Evolutionary conservation across 805 yeast species (phyloP).

Genomic region (Kodamaea laetipori): DNA sequence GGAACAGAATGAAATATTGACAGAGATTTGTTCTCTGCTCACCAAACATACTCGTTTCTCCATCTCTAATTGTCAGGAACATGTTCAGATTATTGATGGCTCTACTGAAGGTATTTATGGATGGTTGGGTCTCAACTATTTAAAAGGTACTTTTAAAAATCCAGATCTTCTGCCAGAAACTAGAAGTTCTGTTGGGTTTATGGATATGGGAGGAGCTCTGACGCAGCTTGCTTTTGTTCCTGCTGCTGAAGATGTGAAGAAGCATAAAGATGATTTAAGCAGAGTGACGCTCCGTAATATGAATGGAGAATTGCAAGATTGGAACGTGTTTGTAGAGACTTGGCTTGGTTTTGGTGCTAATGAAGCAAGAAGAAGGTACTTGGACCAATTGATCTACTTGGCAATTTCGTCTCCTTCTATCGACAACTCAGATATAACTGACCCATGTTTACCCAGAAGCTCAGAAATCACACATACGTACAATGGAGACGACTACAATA

Average conservation of each 20-base stretch:
- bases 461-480: constrained; percentile 50
- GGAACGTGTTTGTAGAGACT: constrained; percentile 90
- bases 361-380: constrained; percentile 78
- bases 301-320: constrained; percentile 69
- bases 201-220: constrained; percentile 99
- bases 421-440: constrained; percentile 40
- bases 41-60: constrained; percentile 56
- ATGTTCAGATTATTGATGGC: constrained; percentile 88
- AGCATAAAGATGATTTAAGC: constrained; percentile 74
- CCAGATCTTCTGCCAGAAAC: constrained; percentile 1
- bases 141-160: constrained; percentile 48
- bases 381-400: constrained; percentile 52
- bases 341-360: constrained; percentile 99
- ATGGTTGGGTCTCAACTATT: constrained; percentile 89
- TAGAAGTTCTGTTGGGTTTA: constrained; percentile 70
- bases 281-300: constrained; percentile 64
- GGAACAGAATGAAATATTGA: constrained; percentile 55
- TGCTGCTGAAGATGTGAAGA: constrained; percentile 54
- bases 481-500: constrained; percentile 48
- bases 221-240: constrained; percentile 96
- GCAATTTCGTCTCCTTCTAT: constrained; percentile 20
- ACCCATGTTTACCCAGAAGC: constrained; percentile 81
- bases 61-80: constrained; percentile 62
- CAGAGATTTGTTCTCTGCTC: constrained; percentile 61
- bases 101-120: constrained; percentile 94